Evolutionary conservation across 495 filamentous ascomycete species (phyloP).

Genomic region (Peziza echinospora): DNA sequence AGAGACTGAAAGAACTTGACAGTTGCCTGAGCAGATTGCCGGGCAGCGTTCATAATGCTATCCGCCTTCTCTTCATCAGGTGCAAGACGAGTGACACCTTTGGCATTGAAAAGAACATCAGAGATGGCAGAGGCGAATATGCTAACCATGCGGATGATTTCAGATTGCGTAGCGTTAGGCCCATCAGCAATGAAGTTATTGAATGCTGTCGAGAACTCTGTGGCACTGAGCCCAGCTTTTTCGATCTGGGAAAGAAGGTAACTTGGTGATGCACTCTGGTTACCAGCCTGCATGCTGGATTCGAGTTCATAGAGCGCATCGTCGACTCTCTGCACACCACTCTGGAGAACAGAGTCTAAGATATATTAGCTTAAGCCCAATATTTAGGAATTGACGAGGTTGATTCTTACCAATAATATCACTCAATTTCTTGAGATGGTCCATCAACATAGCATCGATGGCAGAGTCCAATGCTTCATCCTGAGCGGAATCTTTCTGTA

Average conservation of each 20-base stretch:
- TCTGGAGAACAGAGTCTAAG: constrained; percentile 71
- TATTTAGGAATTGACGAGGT: not conserved
- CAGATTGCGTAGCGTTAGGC: constrained; percentile 71
- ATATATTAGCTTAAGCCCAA: not conserved
- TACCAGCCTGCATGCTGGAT: constrained; percentile 92
- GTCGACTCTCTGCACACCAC: constrained; percentile 83
- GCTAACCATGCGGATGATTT: constrained; percentile 81
- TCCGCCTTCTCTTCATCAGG: constrained; percentile 88
- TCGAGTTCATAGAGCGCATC: constrained; percentile 94
- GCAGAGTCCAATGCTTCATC: constrained; percentile 74
- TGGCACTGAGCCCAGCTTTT: constrained; percentile 83
- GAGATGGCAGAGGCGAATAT: constrained; percentile 75
- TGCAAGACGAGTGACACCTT: constrained; percentile 81
- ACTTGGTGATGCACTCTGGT: constrained; percentile 89
- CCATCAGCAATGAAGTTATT: constrained; percentile 96
- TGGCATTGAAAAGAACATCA: constrained; percentile 88
- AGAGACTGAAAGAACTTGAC: constrained; percentile 91
- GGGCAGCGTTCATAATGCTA: constrained; percentile 54
- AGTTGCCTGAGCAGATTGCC: constrained; percentile 67
- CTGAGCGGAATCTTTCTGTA: constrained; percentile 34
- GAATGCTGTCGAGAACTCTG: constrained; percentile 90
- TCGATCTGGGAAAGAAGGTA: constrained; percentile 93
- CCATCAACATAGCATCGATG: constrained; percentile 67
- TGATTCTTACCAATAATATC: constrained; percentile 48
- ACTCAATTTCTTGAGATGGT: constrained; percentile 77